phyloP scores from a whole-genome alignment of 768 basidiomycete genomes.

The Pisolithus tinctorius region DNA sequence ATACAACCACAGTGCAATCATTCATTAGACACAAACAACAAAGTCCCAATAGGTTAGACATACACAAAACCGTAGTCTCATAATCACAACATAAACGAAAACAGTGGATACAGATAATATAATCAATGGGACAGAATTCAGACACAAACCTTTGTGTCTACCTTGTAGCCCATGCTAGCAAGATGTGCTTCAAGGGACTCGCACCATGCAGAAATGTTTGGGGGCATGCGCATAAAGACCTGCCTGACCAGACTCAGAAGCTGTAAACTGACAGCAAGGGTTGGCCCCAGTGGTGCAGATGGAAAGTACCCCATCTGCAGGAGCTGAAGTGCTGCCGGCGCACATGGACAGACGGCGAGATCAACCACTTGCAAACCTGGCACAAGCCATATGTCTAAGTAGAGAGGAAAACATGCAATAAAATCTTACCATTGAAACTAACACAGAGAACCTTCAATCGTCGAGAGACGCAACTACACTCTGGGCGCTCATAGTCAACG shows the following conservation, averaged over 20 bases:
- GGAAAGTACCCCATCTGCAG: constrained; percentile 21
- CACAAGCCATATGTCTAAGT: background rate
- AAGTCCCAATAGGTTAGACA: too few relatives aligned
- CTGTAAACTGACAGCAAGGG: constrained; percentile 26
- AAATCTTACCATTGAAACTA: background rate
- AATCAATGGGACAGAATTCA: too few relatives aligned
- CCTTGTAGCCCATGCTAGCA: constrained; percentile 11
- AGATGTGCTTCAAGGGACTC: constrained; percentile 21
- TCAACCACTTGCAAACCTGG: background rate
- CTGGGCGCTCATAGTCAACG: background rate
- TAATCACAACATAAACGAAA: too few relatives aligned
- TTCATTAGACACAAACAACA: too few relatives aligned
- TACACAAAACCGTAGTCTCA: too few relatives aligned
- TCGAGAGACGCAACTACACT: background rate
- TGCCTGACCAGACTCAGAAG: constrained; percentile 22
- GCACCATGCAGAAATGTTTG: constrained; percentile 22
- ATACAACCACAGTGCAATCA: too few relatives aligned
- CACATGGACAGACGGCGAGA: constrained; percentile 1
- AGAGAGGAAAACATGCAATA: background rate
- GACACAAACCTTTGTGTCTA: constrained; percentile 11
- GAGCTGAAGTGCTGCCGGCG: constrained; percentile 16
- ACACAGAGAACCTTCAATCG: constrained; percentile 1
- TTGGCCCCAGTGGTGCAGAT: constrained; percentile 22
- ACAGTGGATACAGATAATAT: too few relatives aligned
- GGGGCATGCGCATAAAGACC: constrained; percentile 21